Conservation (phyloP, 176 grass and related monocot species). For the Eragrostis curvula region DNA sequence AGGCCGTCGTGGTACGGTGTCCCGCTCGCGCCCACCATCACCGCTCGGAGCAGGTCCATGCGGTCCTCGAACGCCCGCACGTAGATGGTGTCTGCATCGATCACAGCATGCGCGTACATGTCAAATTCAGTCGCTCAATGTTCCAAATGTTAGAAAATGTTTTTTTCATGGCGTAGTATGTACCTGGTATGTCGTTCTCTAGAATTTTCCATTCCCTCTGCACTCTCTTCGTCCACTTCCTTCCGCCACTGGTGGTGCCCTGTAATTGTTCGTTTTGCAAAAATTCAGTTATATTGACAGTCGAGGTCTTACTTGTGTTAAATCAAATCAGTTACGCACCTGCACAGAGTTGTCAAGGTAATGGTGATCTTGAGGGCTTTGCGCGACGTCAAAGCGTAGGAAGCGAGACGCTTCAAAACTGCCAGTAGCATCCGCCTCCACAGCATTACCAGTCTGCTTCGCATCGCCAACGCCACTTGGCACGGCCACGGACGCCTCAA, state of each 20-base stretch:
- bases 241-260: background rate
- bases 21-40: constrained; percentile 1
- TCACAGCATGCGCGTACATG: too few relatives aligned
- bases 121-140: too few relatives aligned
- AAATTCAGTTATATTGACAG: too few relatives aligned
- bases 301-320: too few relatives aligned
- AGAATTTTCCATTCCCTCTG: constrained; percentile 25
- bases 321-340: background rate
- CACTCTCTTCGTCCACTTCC: background rate
- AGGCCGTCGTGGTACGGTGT: constrained; percentile 26
- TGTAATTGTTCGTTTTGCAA: background rate
- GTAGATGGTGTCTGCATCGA: constrained; percentile 9
- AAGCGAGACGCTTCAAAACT: background rate
- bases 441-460: too few relatives aligned
- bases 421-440: background rate
- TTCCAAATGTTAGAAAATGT: too few relatives aligned
- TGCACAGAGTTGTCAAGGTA: background rate
- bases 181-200: background rate
- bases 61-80: constrained; percentile 12
- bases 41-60: constrained; percentile 28
- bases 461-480: too few relatives aligned
- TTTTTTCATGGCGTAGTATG: too few relatives aligned
- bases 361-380: background rate
- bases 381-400: background rate
- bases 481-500: too few relatives aligned